Evolutionary conservation across 169 alveolate genomes (phyloP).

Genomic region (Nephromyces sp.): DNA sequence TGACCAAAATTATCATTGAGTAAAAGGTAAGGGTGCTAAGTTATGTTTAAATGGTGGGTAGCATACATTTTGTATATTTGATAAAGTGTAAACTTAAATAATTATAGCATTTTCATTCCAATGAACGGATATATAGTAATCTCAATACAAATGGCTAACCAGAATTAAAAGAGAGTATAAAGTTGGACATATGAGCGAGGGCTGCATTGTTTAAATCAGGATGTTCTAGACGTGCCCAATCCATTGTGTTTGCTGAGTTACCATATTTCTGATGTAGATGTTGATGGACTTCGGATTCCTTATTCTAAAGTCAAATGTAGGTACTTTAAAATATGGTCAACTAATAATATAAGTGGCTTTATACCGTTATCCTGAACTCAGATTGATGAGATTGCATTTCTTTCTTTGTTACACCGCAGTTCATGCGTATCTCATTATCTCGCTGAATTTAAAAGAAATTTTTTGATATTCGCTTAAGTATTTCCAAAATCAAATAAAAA

Average conservation of each 20-base stretch:
- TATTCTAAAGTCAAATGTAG: not conserved
- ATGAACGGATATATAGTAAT: too few species aligned
- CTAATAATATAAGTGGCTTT: too few species aligned
- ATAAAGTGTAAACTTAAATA: too few species aligned
- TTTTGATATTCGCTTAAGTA: too few species aligned
- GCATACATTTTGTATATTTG: too few species aligned
- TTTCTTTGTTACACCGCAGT: not conserved
- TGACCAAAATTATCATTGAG: too few species aligned
- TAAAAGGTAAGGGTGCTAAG: too few species aligned
- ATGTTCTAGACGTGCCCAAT: conserved; percentile 1
- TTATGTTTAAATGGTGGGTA: too few species aligned
- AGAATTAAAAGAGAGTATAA: not conserved
- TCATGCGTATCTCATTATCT: not conserved
- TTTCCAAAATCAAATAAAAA: too few species aligned
- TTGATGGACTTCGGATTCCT: not conserved
- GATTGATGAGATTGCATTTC: not conserved
- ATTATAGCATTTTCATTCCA: too few species aligned
- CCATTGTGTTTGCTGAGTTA: not conserved
- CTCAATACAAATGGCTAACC: not conserved
- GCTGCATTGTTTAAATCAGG: not conserved
- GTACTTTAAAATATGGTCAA: too few species aligned
- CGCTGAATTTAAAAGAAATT: too few species aligned
- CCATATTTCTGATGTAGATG: not conserved
- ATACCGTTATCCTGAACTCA: not conserved
- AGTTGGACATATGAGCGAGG: not conserved